phyloP scores from a whole-genome alignment of 768 basidiomycete species.

The Suillus weaverae region DNA sequence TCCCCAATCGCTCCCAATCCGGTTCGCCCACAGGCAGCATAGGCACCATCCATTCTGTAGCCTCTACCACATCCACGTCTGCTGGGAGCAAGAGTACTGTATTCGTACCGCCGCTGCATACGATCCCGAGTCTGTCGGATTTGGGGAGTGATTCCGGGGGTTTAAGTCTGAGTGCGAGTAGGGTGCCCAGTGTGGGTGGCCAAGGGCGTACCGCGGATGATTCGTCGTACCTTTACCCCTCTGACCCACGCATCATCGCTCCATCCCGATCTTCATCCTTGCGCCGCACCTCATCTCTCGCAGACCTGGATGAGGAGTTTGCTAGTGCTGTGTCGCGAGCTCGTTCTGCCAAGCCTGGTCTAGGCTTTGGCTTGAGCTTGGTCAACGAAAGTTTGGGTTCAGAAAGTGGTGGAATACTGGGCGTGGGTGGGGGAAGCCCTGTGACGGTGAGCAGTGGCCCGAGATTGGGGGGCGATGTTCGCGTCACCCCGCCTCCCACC shows the following conservation, averaged over 20 bases:
- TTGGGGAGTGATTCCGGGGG: conserved; percentile 25
- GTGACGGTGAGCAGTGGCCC: conserved; percentile 75
- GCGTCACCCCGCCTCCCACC: conserved; percentile 47
- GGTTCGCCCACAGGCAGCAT: conserved; percentile 60
- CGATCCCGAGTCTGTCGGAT: conserved; percentile 71
- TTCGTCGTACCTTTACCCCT: conserved; percentile 66
- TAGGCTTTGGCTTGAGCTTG: conserved; percentile 46
- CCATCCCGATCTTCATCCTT: conserved; percentile 61
- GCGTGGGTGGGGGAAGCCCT: conserved; percentile 58
- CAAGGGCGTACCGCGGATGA: conserved; percentile 63
- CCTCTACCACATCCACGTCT: conserved; percentile 41
- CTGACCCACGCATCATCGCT: conserved; percentile 71
- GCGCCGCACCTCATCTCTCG: conserved; percentile 70
- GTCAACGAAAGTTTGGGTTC: conserved; percentile 12
- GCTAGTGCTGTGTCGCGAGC: conserved; percentile 44
- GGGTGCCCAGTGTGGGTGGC: neutral
- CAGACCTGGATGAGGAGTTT: conserved; percentile 69
- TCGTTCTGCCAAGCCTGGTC: conserved; percentile 41
- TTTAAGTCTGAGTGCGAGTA: neutral
- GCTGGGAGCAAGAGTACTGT: conserved; percentile 68
- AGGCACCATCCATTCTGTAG: conserved; percentile 63
- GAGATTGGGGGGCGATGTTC: conserved; percentile 41
- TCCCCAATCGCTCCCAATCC: conserved; percentile 44
- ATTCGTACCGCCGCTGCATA: conserved; percentile 74
- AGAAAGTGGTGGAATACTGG: conserved; percentile 35